Evolutionary conservation across 2,329 filamentous ascomycete species (phyloP).

Genomic region (Pleurostoma richardsiae): DNA sequence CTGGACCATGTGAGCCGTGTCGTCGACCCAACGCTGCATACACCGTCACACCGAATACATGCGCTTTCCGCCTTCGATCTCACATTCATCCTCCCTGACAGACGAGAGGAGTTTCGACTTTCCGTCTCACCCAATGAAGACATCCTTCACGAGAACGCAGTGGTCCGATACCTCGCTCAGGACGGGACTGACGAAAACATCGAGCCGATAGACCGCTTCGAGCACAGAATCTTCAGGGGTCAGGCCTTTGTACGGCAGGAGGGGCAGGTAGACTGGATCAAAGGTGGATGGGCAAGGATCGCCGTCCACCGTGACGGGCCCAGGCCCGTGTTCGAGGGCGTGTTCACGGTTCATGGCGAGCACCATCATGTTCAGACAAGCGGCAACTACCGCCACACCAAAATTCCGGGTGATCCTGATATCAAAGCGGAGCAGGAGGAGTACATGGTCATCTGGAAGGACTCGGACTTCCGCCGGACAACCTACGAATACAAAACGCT

Average conservation of each 20-base stretch:
- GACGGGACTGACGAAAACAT: slow-evolving; percentile 60
- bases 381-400: slow-evolving; percentile 66
- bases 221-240: slow-evolving; percentile 77
- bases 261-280: slow-evolving; percentile 59
- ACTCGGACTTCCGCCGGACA: slow-evolving; percentile 64
- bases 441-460: slow-evolving; percentile 79
- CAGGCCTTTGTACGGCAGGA: slow-evolving; percentile 60
- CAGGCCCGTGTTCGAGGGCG: slow-evolving; percentile 78
- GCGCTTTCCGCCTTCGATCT: slow-evolving; percentile 78
- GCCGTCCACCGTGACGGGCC: slow-evolving; percentile 67
- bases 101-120: slow-evolving; percentile 64
- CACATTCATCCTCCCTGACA: slow-evolving; percentile 64
- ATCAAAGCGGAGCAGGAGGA: slow-evolving; percentile 53
- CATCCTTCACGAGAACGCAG: slow-evolving; percentile 68
- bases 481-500: slow-evolving; percentile 49
- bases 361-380: slow-evolving; percentile 77
- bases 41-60: slow-evolving; percentile 65
- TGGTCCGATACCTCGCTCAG: slow-evolving; percentile 61
- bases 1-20: slow-evolving; percentile 66
- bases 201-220: slow-evolving; percentile 61
- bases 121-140: slow-evolving; percentile 81
- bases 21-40: slow-evolving; percentile 65
- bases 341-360: slow-evolving; percentile 70
- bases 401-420: slow-evolving; percentile 62
- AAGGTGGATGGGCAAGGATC: slow-evolving; percentile 77